Evolutionary conservation across 768 basidiomycete genomes (phyloP).

Genomic region (Hygrocybe punicea): DNA sequence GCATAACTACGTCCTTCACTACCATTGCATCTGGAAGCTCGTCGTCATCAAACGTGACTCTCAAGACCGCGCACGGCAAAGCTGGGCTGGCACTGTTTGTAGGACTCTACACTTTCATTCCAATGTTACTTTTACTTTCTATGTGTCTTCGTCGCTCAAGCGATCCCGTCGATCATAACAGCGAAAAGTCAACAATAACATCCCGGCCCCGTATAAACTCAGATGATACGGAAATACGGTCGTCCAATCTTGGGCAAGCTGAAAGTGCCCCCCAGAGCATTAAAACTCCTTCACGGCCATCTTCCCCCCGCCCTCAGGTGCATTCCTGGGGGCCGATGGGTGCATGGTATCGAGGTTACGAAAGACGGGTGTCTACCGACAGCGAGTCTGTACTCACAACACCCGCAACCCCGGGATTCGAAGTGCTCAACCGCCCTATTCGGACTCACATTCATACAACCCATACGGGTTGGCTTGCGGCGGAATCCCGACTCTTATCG

Average conservation of each 20-base stretch:
- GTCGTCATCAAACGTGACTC: conserved; percentile 25
- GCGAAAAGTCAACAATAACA: conserved; percentile 14
- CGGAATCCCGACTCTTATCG: conserved; percentile 9
- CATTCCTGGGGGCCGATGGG: conserved; percentile 50
- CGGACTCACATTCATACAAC: conserved; percentile 32
- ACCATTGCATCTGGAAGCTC: conserved; percentile 40
- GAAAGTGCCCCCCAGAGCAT: conserved; percentile 35
- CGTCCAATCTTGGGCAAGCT: too few species aligned
- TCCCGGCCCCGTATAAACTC: conserved; percentile 9
- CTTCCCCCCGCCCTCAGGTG: conserved; percentile 44
- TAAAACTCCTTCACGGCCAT: conserved; percentile 40
- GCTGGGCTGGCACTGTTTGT: conserved; percentile 64
- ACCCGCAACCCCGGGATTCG: conserved; percentile 43
- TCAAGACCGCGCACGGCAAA: conserved; percentile 62
- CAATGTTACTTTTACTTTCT: conserved; percentile 37
- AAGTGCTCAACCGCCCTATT: conserved; percentile 50
- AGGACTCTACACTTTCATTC: conserved; percentile 54
- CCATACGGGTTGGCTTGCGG: conserved; percentile 27
- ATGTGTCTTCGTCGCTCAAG: conserved; percentile 7
- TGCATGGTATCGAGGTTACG: conserved; percentile 39
- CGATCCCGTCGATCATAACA: conserved; percentile 7
- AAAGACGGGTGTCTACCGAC: conserved; percentile 46
- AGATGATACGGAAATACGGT: neutral
- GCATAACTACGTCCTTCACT: conserved; percentile 61
- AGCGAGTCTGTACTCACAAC: conserved; percentile 46